Percentiles rank a stretch among this genome's conserved stretches.
These are phyloP conservation scores for Vicia villosa DNA, from an alignment of 306 rosid species.

Conservation along the genomic window DNA sequence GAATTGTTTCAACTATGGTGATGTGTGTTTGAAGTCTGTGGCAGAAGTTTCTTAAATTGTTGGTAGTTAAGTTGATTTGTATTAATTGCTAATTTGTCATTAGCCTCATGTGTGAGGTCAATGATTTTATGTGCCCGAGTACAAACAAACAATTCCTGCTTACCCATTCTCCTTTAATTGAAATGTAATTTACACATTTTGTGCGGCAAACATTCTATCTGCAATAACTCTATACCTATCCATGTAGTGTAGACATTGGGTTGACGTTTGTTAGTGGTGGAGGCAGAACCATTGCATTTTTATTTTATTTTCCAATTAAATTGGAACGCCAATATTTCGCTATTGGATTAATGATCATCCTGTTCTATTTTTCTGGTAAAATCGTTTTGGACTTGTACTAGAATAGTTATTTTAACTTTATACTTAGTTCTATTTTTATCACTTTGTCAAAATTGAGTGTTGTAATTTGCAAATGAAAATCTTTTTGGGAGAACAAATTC, in stretches of 20 bases:
- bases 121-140: neutral
- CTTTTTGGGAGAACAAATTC: too few relatives aligned
- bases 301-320: too few relatives aligned
- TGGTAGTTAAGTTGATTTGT: slow-evolving; percentile 35
- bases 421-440: too few relatives aligned
- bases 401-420: too few relatives aligned
- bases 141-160: neutral
- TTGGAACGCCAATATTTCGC: too few relatives aligned
- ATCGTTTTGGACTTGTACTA: too few relatives aligned
- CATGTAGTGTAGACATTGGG: neutral
- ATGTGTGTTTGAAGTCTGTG: too few relatives aligned
- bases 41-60: neutral
- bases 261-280: neutral
- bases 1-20: too few relatives aligned
- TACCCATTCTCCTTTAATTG: neutral
- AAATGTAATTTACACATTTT: neutral
- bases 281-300: slow-evolving; percentile 6
- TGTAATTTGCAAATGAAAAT: too few relatives aligned
- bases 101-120: slow-evolving; percentile 8
- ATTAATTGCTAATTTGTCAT: slow-evolving; percentile 31
- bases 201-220: neutral
- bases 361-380: too few relatives aligned
- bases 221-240: neutral
- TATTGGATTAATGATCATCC: too few relatives aligned
- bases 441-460: too few relatives aligned